Evolutionary conservation across 768 basidiomycete genomes (phyloP).

Genomic region (Tulasnella sp.): DNA sequence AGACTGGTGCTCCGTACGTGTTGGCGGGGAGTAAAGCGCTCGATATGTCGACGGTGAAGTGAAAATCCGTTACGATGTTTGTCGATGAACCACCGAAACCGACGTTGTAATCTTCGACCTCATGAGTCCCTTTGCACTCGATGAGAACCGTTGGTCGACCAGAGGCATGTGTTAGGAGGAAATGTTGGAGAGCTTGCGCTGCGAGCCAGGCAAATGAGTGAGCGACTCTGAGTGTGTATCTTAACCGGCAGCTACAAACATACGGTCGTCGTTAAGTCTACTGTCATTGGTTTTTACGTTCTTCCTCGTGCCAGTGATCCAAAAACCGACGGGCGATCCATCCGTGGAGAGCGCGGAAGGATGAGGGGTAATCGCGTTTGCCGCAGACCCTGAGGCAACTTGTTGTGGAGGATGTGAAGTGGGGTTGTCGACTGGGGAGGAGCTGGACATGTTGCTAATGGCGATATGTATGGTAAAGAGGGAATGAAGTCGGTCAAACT

Average conservation of each 20-base stretch:
- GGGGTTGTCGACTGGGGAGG: not conserved
- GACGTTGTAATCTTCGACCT: constrained; percentile 33
- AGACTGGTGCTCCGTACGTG: not conserved
- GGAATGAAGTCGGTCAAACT: not conserved
- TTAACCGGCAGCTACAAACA: not conserved
- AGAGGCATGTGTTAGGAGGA: constrained; percentile 54
- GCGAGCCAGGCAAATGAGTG: not conserved
- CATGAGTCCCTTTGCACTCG: constrained; percentile 48
- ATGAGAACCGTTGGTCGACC: constrained; percentile 41
- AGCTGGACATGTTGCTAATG: not conserved
- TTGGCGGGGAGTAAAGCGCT: not conserved
- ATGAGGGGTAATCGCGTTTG: not conserved
- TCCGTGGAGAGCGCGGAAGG: not conserved
- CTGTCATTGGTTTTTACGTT: not conserved
- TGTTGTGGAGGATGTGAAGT: not conserved
- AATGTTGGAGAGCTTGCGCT: constrained; percentile 68
- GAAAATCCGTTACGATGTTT: not conserved
- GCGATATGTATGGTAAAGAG: not conserved
- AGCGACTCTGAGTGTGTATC: not conserved
- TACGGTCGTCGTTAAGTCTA: not conserved
- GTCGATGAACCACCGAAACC: not conserved
- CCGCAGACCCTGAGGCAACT: not conserved
- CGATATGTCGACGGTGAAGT: not conserved
- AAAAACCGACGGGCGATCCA: not conserved
- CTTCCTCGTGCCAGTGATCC: not conserved